Evolutionary conservation across 2,329 filamentous ascomycete species (phyloP).

Genomic region (Triangularia setosa): DNA sequence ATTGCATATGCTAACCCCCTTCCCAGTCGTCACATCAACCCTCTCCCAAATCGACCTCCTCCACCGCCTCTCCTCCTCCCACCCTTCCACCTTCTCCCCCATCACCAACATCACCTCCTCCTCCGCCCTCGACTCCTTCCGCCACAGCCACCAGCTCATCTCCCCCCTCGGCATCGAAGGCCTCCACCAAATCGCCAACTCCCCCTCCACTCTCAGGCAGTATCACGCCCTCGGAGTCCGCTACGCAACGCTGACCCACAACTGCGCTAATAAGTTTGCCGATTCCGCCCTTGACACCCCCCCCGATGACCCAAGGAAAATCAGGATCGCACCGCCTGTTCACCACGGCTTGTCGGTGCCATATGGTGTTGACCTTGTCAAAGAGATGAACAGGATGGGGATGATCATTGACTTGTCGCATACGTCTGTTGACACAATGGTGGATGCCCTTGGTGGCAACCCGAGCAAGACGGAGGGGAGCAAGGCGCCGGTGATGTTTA

Average conservation of each 20-base stretch:
- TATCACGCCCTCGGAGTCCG: slow-evolving; percentile 77
- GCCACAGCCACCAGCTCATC: slow-evolving; percentile 53
- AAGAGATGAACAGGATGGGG: slow-evolving; percentile 90
- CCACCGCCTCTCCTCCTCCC: slow-evolving; percentile 57
- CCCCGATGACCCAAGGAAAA: slow-evolving; percentile 34
- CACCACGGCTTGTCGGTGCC: slow-evolving; percentile 67
- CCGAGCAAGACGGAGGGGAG: slow-evolving; percentile 55
- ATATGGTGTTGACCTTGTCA: slow-evolving; percentile 63
- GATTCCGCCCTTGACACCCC: slow-evolving; percentile 70
- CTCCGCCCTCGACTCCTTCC: slow-evolving; percentile 48
- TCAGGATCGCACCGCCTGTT: slow-evolving; percentile 47
- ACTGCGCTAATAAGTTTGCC: slow-evolving; percentile 86
- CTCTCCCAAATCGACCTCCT: slow-evolving; percentile 73
- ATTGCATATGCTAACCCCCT: neutral
- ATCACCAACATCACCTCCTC: slow-evolving; percentile 59
- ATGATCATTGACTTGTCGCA: slow-evolving; percentile 93
- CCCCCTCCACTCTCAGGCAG: slow-evolving; percentile 66
- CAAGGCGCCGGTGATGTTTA: slow-evolving; percentile 80
- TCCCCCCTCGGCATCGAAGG: slow-evolving; percentile 81
- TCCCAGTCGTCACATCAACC: slow-evolving; percentile 39
- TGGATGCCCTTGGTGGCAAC: slow-evolving; percentile 65
- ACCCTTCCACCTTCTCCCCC: slow-evolving; percentile 67
- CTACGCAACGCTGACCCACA: slow-evolving; percentile 87
- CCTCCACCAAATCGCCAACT: slow-evolving; percentile 90
- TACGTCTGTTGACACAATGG: slow-evolving; percentile 73